Evolutionary conservation across 305 asterid genomes (phyloP), one percentile per base, ranked within the genome.

Genomic region (Fraxinus latifolia): DNA sequence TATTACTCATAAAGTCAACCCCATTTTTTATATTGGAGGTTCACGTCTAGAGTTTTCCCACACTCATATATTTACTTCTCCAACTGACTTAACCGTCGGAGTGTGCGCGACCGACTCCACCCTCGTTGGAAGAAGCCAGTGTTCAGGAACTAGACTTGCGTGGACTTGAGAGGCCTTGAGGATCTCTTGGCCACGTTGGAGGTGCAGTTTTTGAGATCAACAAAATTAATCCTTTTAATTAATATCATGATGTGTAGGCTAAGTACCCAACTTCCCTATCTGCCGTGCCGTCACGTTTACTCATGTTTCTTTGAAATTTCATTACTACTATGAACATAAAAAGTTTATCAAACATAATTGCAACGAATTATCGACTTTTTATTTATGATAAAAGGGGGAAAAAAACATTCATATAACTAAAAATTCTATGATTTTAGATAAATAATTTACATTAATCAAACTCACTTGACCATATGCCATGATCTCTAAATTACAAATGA

Each of bases 201-300:
- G 8, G 39, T 34, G 7, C 1, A 34, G 5, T 34, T 34, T 34
- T 34, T 34, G 1, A 0, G 39, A 1, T 34, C 39, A 34, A 34
- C 39, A 34, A 79, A 81, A 84, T 39, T 6, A 84, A 77, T 15
- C 23, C 79, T 82, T 79, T 42, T 29, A 82, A 39, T 39, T 39
- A 39, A 79, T 82, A 80, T 87, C 74, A 77, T 81, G 76, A 81
- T 80, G 50, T 78, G 89, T 84, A 85, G 85, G 77, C 82, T 80
- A 39, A 79, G 75, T 77, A 55, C 50, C 77, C 71, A 77, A 87
- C 84, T 85, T 78, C 44, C 81, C 82, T 80, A 37, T 81, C 42
- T 84, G 90, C 92, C 93, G 93, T 92, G 97, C 93, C 94, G 93
- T 92, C 86, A 70, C 94, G 83, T 31, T 88, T 82, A 87, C 92